phyloP scores from a whole-genome alignment of 116 monocot genomes.

The Cymodocea nodosa region DNA sequence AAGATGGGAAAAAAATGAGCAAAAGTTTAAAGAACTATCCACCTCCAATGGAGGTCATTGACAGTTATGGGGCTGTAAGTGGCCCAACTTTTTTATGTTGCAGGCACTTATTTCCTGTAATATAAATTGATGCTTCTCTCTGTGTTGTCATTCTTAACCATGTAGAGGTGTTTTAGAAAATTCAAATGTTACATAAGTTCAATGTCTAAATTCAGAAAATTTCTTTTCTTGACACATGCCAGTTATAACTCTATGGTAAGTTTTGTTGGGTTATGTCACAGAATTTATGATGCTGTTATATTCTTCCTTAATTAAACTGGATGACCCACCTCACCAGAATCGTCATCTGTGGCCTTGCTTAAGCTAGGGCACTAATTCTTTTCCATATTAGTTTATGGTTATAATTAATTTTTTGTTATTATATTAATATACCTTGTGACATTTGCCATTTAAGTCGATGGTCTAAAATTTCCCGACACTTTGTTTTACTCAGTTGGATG shows the following conservation, averaged over 20 bases:
- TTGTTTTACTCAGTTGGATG: background rate
- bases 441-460: too few species aligned
- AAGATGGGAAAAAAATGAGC: constrained; percentile 99
- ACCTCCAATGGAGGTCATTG: constrained; percentile 83
- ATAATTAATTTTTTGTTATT: too few species aligned
- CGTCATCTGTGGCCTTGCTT: too few species aligned
- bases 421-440: too few species aligned
- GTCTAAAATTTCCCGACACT: background rate
- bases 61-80: constrained; percentile 90
- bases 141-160: background rate
- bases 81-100: background rate
- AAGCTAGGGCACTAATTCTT: too few species aligned
- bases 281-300: background rate
- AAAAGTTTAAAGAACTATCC: constrained; percentile 92
- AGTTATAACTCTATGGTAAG: too few species aligned
- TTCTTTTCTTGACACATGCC: too few species aligned
- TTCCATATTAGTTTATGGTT: too few species aligned
- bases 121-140: background rate
- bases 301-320: background rate
- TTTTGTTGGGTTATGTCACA: too few species aligned
- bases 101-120: background rate
- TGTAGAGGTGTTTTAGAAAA: background rate
- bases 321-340: too few species aligned
- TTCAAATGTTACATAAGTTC: too few species aligned
- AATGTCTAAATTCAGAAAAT: too few species aligned